A percentile compares a stretch with the other conserved stretches of the same genome.
Conservation (phyloP, 148 eudicot species). For the Rheum nobile region DNA sequence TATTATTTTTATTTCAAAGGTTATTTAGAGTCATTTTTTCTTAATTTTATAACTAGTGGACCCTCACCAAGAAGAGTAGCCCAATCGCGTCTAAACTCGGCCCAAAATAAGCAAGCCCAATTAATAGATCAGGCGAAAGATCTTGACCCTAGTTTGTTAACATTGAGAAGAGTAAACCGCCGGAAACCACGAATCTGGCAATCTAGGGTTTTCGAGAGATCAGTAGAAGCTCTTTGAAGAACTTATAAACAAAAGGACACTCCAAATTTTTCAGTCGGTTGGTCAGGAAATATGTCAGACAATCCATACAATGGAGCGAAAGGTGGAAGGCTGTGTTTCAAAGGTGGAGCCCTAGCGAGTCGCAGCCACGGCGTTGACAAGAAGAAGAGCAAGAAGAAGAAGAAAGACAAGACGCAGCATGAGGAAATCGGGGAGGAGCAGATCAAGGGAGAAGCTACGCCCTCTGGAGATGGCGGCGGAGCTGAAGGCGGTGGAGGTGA, state of each 20-base stretch:
- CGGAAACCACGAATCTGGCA: background rate
- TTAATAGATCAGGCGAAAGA: background rate
- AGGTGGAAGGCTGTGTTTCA: slow-evolving; percentile 71
- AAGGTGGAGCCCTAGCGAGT: slow-evolving; percentile 63
- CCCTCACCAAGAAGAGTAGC: background rate
- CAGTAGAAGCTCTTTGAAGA: background rate
- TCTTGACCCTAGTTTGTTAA: background rate
- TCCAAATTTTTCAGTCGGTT: background rate
- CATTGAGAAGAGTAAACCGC: background rate
- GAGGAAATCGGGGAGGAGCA: slow-evolving; percentile 8
- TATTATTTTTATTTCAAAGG: too few species aligned
- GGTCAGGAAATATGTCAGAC: slow-evolving; percentile 34
- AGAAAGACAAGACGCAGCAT: slow-evolving; percentile 18
- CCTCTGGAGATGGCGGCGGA: background rate
- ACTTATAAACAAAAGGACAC: background rate
- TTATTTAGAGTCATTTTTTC: too few species aligned
- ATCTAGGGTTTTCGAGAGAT: slow-evolving; percentile 3
- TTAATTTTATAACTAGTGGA: background rate
- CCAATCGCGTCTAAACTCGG: background rate
- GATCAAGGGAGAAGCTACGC: slow-evolving; percentile 12
- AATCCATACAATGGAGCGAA: slow-evolving; percentile 52
- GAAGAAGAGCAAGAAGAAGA: slow-evolving; percentile 56
- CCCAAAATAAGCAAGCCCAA: slow-evolving; percentile 1
- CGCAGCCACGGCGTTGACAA: slow-evolving; percentile 47
- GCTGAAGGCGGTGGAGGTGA: slow-evolving; percentile 16